Base-by-base conservation (phyloP, 2,329 filamentous ascomycete species). In the Sarocladium strictum region DNA sequence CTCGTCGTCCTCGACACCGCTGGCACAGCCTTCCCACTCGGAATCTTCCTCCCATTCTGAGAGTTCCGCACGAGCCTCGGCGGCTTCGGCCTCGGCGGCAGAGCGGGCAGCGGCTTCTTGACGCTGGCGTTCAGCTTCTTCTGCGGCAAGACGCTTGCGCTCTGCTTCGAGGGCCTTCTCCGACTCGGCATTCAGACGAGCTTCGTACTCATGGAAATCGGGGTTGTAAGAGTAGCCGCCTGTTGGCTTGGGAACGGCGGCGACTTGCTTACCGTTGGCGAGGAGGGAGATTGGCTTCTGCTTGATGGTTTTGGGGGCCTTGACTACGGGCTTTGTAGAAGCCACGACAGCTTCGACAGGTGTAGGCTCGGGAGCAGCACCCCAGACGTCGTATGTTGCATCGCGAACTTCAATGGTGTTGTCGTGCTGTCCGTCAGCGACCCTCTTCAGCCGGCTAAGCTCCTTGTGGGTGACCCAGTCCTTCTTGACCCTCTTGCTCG, bases 181-280 rank as follows among this genome's bases (percentile, higher is more conserved):
- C 45, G 90, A 88, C 69, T 95, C 90, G 40, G 82, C 77, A 19
- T 81, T 78, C 43, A 96, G 74, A 15, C 93, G 81, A 9, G 82
- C 78, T 62, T 92, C 86, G 79, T 95, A 99, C 59, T 96, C 91
- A 59, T 84, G 80, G 62, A 95, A 95, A 5, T 83, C 76, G 0
- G 94, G 94, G 68, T 99, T 99, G 75, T 99, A 99, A 63, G 90
- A 96, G 69, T 86, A 90, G 56, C 90, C 91, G 15, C 86, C 90
- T 6, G 84, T 80, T 1, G 94, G 94, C 64, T 85, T 88, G 58
- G 80, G 78, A 1, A 99, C 87, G 2, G 91, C 85, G 1, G 90
- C 88, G 9, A 96, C 76, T 0, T 80, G 70, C 68, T 93, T 96
- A 35, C 91, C 92, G 64, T 79, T 90, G 41, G 87, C 88, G n/a